Evolutionary conservation across 768 basidiomycete species (phyloP).

Genomic region (Myochromella boudieri): DNA sequence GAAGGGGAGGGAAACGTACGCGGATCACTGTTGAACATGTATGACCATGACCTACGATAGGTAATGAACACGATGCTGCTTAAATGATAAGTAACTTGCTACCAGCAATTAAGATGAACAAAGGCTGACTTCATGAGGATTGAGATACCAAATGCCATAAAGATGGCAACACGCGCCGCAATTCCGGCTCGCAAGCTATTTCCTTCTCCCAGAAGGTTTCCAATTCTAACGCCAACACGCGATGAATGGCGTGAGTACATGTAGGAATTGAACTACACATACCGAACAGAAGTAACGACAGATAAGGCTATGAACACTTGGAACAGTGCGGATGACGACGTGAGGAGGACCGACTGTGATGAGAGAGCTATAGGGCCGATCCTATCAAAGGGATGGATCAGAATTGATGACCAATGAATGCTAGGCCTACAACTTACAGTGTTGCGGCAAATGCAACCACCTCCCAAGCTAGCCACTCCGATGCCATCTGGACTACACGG

Average conservation of each 20-base stretch:
- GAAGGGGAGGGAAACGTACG: constrained; percentile 26
- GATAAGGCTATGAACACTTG: neutral
- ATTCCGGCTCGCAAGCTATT: constrained; percentile 72
- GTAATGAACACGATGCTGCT: constrained; percentile 51
- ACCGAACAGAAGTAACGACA: too few relatives aligned
- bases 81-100: neutral
- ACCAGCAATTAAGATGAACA: constrained; percentile 5
- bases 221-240: constrained; percentile 76
- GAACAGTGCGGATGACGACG: neutral
- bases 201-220: constrained; percentile 84
- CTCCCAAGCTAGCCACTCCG: constrained; percentile 99
- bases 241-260: too few relatives aligned
- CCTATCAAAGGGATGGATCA: constrained; percentile 38
- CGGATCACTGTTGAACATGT: constrained; percentile 69
- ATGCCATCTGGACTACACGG: constrained; percentile 65
- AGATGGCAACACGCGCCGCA: constrained; percentile 61
- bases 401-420: neutral
- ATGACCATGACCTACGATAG: constrained; percentile 66
- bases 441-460: constrained; percentile 60
- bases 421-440: constrained; percentile 25
- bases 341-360: constrained; percentile 81
- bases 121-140: neutral
- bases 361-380: constrained; percentile 81
- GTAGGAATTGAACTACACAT: too few relatives aligned
- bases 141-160: constrained; percentile 66